Base-by-base conservation (phyloP, 1,284 basidiomycete genomes). In the Ganoderma leucocontextum region DNA sequence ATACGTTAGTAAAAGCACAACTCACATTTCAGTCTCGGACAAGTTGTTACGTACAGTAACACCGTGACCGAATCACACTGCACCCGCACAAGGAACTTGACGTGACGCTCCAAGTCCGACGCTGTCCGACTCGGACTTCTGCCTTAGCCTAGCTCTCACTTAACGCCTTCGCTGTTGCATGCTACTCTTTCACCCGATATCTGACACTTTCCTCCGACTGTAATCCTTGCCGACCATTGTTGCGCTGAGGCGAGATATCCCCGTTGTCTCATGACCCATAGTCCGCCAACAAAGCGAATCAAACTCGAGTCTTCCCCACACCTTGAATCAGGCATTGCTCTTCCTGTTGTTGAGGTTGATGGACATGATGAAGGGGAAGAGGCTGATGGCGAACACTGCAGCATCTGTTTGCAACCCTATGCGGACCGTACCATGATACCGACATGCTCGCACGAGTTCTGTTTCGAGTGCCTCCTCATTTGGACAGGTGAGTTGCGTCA, bases 361-460 rank as follows among this genome's bases (percentile, higher is more conserved):
- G 38, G 29, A 17, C 44, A 66, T n/a, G 41, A 62, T 12, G n/a
- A 47, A 2, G 47, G 47, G 19, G 68, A 70, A 29, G 66, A 72
- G 12, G 0, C 47, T 0, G 80, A 81, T 22, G 78, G 78, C 29
- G 86, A 87, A 4, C 80, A 85, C 39, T 89, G 88, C 69, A 82
- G 87, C 58, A 96, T 97, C 60, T 97, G 95, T 75, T 81, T 97
- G 39, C 93, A 96, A 76, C 73, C 82, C 5, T 81, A 95, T 60
- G 81, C 85, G n/a, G 94, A 96, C 80, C 83, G 92, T 55, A 91
- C 95, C 0, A 86, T 95, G 55, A 83, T 95, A 25, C 92, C 93
- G 1, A 85, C 83, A 6, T 97, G 95, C 78, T 91, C 92, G 0
- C 95, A 97, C 81, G 90, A 93, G 75, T 96, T 96, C 77, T 97